Base-by-base conservation (phyloP, 1,284 basidiomycete species). In the Trichosporon ovoides region DNA sequence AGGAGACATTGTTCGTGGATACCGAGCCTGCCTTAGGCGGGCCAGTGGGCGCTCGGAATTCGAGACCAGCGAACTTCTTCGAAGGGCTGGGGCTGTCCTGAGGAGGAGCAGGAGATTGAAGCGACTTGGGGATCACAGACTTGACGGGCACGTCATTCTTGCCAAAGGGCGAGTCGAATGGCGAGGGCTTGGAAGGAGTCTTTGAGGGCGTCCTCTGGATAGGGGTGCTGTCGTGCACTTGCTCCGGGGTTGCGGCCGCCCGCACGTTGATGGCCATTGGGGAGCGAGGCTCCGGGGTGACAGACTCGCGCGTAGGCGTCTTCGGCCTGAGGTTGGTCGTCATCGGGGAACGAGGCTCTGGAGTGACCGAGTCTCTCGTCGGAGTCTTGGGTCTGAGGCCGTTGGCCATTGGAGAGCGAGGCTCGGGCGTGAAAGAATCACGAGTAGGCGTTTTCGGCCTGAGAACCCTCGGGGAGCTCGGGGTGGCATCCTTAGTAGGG, bases 1-100 rank as follows among this genome's bases (percentile, higher is more conserved):
- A 51, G 19, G 55, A 55, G 14, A 64, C 60, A 1, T 52, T 53
- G 20, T 48, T 48, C 10, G 43, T 48, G 9, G 43, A 48, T 22
- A 48, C 43, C 3, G 43, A 48, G 24, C 43, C 43, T 5, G 58
- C 61, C 52, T 60, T 63, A 2, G 61, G 61, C 10, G 61, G 61
- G 3, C 56, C 61, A 6, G 58, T 63, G 1, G 61, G 61, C 0
- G 61, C 61, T 12, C 61, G 61, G 54, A 37, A 63, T 7, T 51
- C 52, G 3, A 63, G 48, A n/a, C 59, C 59, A 10, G 58, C 56
- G 28, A 56, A 55, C 49, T 63, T 63, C 43, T 48, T 48, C 13
- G 38, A 50, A 11, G 56, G 55, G 12, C 52, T 33, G 16, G 38
- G 24, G 2, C 33, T 48, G 12, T 35, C 36, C 6, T 33, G 24